Evolutionary conservation across 2,329 filamentous ascomycete species (phyloP).

Genomic region (Penicillium corylophilum): DNA sequence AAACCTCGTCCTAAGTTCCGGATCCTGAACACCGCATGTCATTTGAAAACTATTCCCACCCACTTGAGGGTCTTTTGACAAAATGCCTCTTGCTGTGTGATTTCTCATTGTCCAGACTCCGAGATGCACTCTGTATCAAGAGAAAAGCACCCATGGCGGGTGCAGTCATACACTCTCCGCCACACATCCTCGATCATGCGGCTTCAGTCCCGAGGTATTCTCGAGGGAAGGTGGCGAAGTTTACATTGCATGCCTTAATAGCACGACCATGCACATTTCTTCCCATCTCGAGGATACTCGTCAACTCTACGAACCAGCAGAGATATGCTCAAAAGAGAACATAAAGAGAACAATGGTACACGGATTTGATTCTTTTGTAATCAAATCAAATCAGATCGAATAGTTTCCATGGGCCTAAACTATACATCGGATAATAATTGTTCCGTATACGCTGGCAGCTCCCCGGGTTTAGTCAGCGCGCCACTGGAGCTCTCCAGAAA

Average conservation of each 20-base stretch:
- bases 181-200: constrained; percentile 49
- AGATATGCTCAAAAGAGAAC: no score
- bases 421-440: constrained; percentile 11
- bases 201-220: constrained; percentile 71
- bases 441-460: constrained; percentile 7
- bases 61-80: constrained; percentile 54
- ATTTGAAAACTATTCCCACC: constrained; percentile 64
- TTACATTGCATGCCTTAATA: constrained; percentile 71
- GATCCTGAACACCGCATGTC: constrained; percentile 69
- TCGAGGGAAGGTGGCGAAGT: constrained; percentile 65
- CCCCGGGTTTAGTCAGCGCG: constrained; percentile 27
- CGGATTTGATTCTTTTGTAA: no score
- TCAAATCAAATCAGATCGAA: no score
- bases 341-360: no score
- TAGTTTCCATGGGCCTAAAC: constrained; percentile 18
- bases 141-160: constrained; percentile 37
- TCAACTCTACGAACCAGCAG: constrained; percentile 42
- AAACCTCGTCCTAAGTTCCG: constrained; percentile 65
- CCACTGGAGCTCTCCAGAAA: constrained; percentile 36
- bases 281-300: constrained; percentile 45
- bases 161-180: constrained; percentile 70
- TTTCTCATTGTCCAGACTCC: constrained; percentile 67
- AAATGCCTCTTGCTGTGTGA: constrained; percentile 67
- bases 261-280: constrained; percentile 61
- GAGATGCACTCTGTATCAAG: constrained; percentile 37